Percentiles rank a stretch among this genome's conserved stretches.
Evolutionary conservation across 257 asterid genomes (phyloP).

Genomic region (Rauvolfia tetraphylla): DNA sequence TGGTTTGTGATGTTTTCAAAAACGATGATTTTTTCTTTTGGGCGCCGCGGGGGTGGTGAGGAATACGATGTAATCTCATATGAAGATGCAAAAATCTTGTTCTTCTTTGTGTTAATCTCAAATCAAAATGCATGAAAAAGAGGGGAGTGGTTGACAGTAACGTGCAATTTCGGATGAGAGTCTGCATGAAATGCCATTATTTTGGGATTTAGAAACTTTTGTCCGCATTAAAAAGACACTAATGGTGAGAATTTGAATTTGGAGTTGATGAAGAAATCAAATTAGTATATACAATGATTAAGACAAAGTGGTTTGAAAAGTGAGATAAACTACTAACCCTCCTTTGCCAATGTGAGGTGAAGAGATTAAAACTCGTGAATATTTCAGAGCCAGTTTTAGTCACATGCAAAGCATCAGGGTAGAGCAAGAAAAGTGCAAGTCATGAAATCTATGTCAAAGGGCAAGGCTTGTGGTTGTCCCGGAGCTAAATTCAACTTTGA

Average conservation of each 20-base stretch:
- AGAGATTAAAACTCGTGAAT: neutral
- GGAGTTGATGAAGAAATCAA: neutral
- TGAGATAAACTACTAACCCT: neutral
- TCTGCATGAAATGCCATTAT: neutral
- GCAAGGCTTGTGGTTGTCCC: slow-evolving; percentile 13
- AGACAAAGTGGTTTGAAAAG: slow-evolving; percentile 12
- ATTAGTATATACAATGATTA: neutral
- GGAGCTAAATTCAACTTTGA: slow-evolving; percentile 7
- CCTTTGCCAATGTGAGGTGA: neutral
- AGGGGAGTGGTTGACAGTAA: slow-evolving; percentile 2
- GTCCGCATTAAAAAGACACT: neutral
- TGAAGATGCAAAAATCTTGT: no score
- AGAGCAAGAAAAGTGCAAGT: slow-evolving; percentile 7
- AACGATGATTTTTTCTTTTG: no score
- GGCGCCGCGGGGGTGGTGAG: no score
- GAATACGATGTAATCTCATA: no score
- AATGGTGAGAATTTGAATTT: neutral
- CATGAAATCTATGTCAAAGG: slow-evolving; percentile 17
- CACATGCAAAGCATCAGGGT: neutral
- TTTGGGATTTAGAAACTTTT: neutral
- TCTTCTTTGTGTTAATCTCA: neutral
- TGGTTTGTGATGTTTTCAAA: no score
- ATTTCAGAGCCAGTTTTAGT: slow-evolving; percentile 3
- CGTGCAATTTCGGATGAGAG: neutral
- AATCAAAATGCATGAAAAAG: slow-evolving; percentile 1